Percentiles rank a stretch among this genome's conserved stretches.
These are phyloP conservation scores for Galerina marginata DNA, from an alignment of 768 basidiomycete species.

Conservation along the genomic window DNA sequence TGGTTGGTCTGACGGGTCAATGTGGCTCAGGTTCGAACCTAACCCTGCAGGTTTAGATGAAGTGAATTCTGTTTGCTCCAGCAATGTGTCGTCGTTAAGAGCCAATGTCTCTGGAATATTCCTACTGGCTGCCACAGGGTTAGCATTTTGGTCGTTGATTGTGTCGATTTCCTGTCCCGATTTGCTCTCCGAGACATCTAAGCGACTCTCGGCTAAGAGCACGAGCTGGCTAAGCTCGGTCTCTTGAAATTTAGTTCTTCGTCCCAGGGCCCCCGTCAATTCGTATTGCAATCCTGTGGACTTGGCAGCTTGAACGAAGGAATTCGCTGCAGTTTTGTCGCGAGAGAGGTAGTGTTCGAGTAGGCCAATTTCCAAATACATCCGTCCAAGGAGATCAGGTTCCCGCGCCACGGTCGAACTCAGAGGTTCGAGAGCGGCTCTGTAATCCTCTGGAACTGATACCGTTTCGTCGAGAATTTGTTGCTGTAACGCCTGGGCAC, in stretches of 20 bases:
- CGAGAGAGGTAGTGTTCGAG: slow-evolving; percentile 77
- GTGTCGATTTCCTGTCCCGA: slow-evolving; percentile 13
- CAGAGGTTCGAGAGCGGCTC: slow-evolving; percentile 48
- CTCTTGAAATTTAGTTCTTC: slow-evolving; percentile 92
- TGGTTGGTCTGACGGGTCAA: slow-evolving; percentile 86
- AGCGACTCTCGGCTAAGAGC: slow-evolving; percentile 86
- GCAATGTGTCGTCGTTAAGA: slow-evolving; percentile 94
- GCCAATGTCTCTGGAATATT: slow-evolving; percentile 77
- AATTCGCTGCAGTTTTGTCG: slow-evolving; percentile 78
- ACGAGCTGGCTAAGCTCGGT: slow-evolving; percentile 88
- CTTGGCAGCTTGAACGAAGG: slow-evolving; percentile 78
- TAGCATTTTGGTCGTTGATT: slow-evolving; percentile 11
- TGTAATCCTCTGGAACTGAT: slow-evolving; percentile 49
- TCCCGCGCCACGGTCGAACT: slow-evolving; percentile 46
- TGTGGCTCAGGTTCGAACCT: slow-evolving; percentile 60
- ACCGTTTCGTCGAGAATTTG: slow-evolving; percentile 87
- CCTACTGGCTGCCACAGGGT: slow-evolving; percentile 15
- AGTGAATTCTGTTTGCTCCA: slow-evolving; percentile 93
- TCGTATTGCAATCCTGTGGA: slow-evolving; percentile 85
- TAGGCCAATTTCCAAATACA: slow-evolving; percentile 79
- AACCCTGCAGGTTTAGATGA: slow-evolving; percentile 61
- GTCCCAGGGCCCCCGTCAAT: slow-evolving; percentile 91
- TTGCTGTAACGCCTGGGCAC: slow-evolving; percentile 73
- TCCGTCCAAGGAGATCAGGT: slow-evolving; percentile 68
- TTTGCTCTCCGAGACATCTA: slow-evolving; percentile 33